phyloP scores from a whole-genome alignment of 2,329 filamentous ascomycete genomes.

The Talaromyces marneffei region DNA sequence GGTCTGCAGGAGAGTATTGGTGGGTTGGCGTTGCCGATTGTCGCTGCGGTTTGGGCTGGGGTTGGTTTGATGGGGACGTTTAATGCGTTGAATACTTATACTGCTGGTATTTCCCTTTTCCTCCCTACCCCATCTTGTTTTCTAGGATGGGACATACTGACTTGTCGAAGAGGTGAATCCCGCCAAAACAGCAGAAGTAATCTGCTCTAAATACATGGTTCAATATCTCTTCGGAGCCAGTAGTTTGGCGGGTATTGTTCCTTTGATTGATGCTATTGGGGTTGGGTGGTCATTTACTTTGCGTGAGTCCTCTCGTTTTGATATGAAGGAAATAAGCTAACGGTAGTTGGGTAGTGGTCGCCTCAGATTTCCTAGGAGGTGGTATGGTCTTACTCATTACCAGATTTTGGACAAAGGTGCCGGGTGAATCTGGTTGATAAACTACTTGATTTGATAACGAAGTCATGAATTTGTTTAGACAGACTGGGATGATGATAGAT shows the following conservation, averaged over 20 bases:
- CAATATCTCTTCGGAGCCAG: constrained; percentile 69
- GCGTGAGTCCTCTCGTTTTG: constrained; percentile 35
- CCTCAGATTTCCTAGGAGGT: neutral
- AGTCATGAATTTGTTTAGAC: neutral
- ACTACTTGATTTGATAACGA: neutral
- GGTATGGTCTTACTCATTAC: neutral
- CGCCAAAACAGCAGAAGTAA: constrained; percentile 59
- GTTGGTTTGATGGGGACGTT: constrained; percentile 69
- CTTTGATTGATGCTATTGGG: constrained; percentile 64
- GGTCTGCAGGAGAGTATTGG: constrained; percentile 50
- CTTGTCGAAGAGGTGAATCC: constrained; percentile 38
- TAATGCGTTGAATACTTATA: constrained; percentile 67
- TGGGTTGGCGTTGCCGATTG: constrained; percentile 55
- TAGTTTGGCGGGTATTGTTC: constrained; percentile 65
- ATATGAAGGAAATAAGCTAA: neutral
- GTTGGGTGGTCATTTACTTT: constrained; percentile 78
- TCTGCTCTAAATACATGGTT: constrained; percentile 73
- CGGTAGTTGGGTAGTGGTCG: neutral
- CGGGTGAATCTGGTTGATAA: neutral
- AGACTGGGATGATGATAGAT: neutral
- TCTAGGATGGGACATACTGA: neutral
- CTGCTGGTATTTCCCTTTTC: constrained; percentile 23
- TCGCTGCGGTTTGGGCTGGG: constrained; percentile 67
- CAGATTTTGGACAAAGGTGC: neutral
- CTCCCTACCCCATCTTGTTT: too few relatives aligned